Base-by-base conservation (phyloP, 202 grass and related monocot genomes). In the Cymbopogon flexuosus region DNA sequence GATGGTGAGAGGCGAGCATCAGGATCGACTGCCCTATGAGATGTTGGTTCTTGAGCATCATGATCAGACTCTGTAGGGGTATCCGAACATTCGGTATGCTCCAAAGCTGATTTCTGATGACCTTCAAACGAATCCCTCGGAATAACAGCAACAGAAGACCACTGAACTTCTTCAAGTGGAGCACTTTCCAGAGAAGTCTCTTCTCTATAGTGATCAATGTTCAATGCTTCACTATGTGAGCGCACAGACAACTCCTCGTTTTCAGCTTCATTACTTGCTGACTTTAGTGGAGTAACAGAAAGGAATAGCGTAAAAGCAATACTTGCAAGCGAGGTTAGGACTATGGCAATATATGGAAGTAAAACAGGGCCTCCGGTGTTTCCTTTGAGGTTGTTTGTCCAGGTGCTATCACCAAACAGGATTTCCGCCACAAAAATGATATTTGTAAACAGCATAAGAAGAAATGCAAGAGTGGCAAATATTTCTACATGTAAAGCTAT, bases 381-480 rank as follows among this genome's bases (percentile, higher is more conserved):
- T 71, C 88, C 88, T 84, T 83, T 91, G 49, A 97, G 35, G 33
- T 80, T 78, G 35, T 94, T 88, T 83, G 86, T 91, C 95, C 88
- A 97, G 42, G 54, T 81, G 72, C 95, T 97, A 79, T 91, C 86
- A 85, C 95, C 94, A 77, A 94, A 93, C 31, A 92, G 60, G 68
- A 97, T 87, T 78, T 97, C 91, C 31, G 65, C 81, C 58, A 54
- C 39, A 67, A 97, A 97, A 27, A 97, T 90, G 57, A 97, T 77
- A 70, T 92, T 94, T 81, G 91, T 62, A 27, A 87, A 91, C 36
- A 97, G 39, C 81, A 90, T 84, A 23, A 79, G 78, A 33, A 94
- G 79, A 87, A 97, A 97, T 29, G 91, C 89, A 81, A 92, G 76
- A 19, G 85, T 67, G n/a, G 89, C 68, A 31, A 79, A 63, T 42